Evolutionary conservation across 352 stramenopile genomes (phyloP), one percentile per base, ranked within the genome.

Genomic region (Phytopythium boreale): DNA sequence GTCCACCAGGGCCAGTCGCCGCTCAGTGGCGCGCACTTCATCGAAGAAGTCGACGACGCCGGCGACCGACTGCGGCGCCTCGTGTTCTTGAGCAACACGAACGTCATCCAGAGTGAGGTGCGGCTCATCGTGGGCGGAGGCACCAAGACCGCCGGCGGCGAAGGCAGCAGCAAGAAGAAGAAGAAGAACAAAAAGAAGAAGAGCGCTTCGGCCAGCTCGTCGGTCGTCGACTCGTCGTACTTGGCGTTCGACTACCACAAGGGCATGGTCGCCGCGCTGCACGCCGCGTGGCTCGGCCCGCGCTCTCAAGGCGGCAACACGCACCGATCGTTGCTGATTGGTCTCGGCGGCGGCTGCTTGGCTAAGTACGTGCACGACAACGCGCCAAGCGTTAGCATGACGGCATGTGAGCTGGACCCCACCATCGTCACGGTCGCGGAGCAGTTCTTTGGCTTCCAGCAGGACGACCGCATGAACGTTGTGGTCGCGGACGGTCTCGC

Each of bases 201-300:
- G 53, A 80, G 36, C 43, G 19, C 22, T 19, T 57, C 62, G 1
- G 64, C 58, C 19, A 80, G 41, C 43, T 20, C 27, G 24, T 57
- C 62, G 2, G 64, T 61, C 14, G 74, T 94, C 27, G 83, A 93
- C 58, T 70, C 72, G 24, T 79, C 69, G 0, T 92, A 86, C 59
- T 56, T 95, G 50, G 75, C 75, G 1, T 94, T 93, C 29, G 81
- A 89, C 22, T 94, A 93, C 64, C 87, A 95, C 63, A 86, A 82
- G 56, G 84, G 80, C 44, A 92, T 95, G 74, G 64, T 89, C 15
- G 81, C 79, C 20, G 75, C 75, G 26, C 67, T 92, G 63, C 77
- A 87, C 29, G 75, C 76, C 11, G 61, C 63, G 19, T 82, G 69
- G 43, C 61, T 80, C 29, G 67, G 68, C 34, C 50, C 62, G 31